These are phyloP conservation scores for Candida lessepsii DNA, from an alignment of 805 yeast species.

Conservation along the genomic window DNA sequence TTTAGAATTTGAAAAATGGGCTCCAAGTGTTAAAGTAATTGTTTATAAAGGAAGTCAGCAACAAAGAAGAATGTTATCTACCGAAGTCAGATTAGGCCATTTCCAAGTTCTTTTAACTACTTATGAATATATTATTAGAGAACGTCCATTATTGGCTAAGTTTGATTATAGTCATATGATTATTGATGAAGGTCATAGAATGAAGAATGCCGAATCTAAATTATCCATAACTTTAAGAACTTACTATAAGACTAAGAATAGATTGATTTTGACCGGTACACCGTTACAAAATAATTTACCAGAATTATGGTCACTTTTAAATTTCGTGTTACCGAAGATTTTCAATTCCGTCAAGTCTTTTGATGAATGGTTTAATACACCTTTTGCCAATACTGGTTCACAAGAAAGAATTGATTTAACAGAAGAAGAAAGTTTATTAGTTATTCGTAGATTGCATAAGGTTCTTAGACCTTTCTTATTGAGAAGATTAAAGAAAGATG, in stretches of 20 bases:
- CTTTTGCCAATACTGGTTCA: constrained; percentile 80
- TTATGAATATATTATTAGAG: constrained; percentile 77
- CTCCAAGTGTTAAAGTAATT: constrained; percentile 70
- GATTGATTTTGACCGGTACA: constrained; percentile 84
- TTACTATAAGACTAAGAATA: constrained; percentile 70
- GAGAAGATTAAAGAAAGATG: constrained; percentile 83
- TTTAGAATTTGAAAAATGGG: constrained; percentile 84
- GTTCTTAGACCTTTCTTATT: constrained; percentile 81
- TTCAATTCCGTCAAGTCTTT: constrained; percentile 83
- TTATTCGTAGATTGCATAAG: constrained; percentile 81
- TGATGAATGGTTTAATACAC: constrained; percentile 89
- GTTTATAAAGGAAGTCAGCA: constrained; percentile 77
- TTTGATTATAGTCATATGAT: constrained; percentile 83
- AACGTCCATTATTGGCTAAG: constrained; percentile 65
- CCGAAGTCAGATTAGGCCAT: constrained; percentile 62
- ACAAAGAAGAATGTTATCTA: constrained; percentile 64
- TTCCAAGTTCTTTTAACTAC: constrained; percentile 79
- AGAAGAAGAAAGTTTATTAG: constrained; percentile 81
- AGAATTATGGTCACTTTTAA: constrained; percentile 80
- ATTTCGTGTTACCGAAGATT: constrained; percentile 79
- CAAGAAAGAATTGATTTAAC: constrained; percentile 78
- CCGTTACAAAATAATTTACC: constrained; percentile 84
- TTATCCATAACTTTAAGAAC: constrained; percentile 67
- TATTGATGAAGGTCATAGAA: constrained; percentile 88
- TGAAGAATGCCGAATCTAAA: constrained; percentile 78